Percentiles rank a stretch among this genome's conserved stretches.
These are phyloP conservation scores for Calonectria multiphialidica DNA, from an alignment of 2,329 filamentous ascomycete species.

Conservation along the genomic window DNA sequence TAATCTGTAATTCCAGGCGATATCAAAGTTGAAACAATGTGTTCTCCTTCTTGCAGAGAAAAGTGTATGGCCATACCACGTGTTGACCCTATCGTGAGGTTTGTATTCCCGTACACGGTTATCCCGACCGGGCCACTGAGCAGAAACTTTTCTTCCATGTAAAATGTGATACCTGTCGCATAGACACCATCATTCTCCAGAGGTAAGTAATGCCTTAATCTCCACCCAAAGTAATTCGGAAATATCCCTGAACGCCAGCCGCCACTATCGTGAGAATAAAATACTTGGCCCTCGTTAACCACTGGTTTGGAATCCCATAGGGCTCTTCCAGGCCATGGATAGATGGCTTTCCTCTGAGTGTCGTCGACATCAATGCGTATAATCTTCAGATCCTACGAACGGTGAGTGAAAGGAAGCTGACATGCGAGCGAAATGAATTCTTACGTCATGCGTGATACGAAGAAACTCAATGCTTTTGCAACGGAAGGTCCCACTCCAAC, in stretches of 20 bases:
- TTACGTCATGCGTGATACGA: constrained; percentile 4
- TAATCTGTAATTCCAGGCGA: constrained; percentile 3
- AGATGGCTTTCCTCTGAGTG: background rate
- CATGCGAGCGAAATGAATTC: background rate
- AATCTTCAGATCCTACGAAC: background rate
- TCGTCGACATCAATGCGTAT: background rate
- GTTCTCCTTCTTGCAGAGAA: background rate
- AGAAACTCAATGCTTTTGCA: background rate
- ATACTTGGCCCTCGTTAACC: background rate
- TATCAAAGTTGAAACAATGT: background rate
- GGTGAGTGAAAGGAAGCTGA: background rate
- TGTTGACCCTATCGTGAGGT: background rate
- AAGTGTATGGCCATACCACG: background rate
- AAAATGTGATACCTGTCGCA: background rate
- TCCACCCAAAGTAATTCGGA: constrained; percentile 1
- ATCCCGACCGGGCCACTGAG: background rate
- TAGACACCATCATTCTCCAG: background rate
- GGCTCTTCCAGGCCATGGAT: background rate
- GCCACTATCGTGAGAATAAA: background rate
- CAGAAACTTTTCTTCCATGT: constrained; percentile 1
- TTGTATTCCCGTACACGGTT: background rate
- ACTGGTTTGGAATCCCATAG: constrained; percentile 2
- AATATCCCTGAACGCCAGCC: constrained; percentile 5
- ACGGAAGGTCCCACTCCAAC: background rate
- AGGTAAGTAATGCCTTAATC: background rate